These are phyloP conservation scores for Plantago lanceolata DNA, from an alignment of 305 asterid genomes.

Conservation along the genomic window DNA sequence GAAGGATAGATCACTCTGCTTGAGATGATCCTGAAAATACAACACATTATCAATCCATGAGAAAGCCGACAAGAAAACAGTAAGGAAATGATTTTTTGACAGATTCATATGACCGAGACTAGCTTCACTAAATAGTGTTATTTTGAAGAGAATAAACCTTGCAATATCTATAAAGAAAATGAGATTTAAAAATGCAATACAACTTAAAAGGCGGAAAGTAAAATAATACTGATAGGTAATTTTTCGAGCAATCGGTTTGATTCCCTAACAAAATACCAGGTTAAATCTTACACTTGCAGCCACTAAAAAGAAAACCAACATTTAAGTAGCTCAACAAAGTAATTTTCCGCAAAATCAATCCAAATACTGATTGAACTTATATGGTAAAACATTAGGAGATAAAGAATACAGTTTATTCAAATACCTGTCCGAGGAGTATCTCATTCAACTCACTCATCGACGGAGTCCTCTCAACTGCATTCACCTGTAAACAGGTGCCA, in stretches of 20 bases:
- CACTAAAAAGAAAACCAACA: not conserved
- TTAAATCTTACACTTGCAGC: slow-evolving; percentile 4
- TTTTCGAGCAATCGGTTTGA: slow-evolving; percentile 2
- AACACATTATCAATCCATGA: slow-evolving; percentile 27
- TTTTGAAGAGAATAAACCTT: not conserved
- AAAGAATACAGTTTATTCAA: slow-evolving; percentile 22
- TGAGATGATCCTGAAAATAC: slow-evolving; percentile 83
- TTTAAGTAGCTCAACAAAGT: not conserved
- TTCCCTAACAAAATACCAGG: not conserved
- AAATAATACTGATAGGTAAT: not conserved
- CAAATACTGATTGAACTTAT: not conserved
- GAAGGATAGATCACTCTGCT: slow-evolving; percentile 91
- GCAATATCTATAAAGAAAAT: not conserved
- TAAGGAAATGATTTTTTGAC: not conserved
- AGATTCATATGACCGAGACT: not conserved
- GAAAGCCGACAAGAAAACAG: not conserved
- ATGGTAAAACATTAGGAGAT: slow-evolving; percentile 4
- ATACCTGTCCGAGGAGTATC: slow-evolving; percentile 95
- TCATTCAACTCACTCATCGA: slow-evolving; percentile 98
- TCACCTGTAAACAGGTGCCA: slow-evolving; percentile 57
- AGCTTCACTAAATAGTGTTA: slow-evolving; percentile 1
- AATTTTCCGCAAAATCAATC: not conserved
- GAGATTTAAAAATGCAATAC: not conserved
- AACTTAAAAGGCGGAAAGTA: not conserved
- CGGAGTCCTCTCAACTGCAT: slow-evolving; percentile 94